Base-by-base conservation (phyloP, 2,329 filamentous ascomycete species). In the Cercospora beticola region DNA sequence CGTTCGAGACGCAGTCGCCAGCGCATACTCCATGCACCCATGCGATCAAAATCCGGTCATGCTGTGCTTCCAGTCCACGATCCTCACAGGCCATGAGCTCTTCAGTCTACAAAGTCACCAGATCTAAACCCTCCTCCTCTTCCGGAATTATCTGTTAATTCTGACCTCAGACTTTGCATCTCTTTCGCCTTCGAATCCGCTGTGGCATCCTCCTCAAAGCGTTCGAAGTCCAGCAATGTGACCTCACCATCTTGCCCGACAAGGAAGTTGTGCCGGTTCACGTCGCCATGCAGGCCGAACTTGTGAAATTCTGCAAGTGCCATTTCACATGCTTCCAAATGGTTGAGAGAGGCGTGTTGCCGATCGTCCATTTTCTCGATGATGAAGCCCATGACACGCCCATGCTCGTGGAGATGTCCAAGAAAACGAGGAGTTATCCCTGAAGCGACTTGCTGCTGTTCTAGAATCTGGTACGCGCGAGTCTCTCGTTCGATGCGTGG, bases 401-500 rank as follows among this genome's bases (percentile, higher is more conserved):
- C 56, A 58, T 58, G 26, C 23, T 58, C 56, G 16, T 58, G 28
- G n/a, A 58, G 56, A 4, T 58, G 28, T 33, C 56, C 56, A 4
- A 58, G 56, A 5, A 33, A 58, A 3, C 18, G 28, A 1, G 56
- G 56, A 33, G 28, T 2, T 16, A 58, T 7, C 3, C 18, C 28
- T 18, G 26, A 12, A 33, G 56, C 28, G 4, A 4, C 56, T 8
- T 18, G 16, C 8, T 58, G 16, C 23, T 30, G 26, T 28, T 66
- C 31, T 9, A 59, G 28, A 3, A 65, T 18, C 30, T 59, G 52
- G 61, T 64, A 67, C n/a, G 65, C 61, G 23, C 60, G 33, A 0
- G 65, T 67, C 40, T 67, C 65, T 40, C 43, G 43, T 56, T 64
- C 65, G 30, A 64, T 63, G 18, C 65, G 30, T 21, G 65, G 49